phyloP scores from a whole-genome alignment of 768 basidiomycete genomes.

The Inosperma sp. region DNA sequence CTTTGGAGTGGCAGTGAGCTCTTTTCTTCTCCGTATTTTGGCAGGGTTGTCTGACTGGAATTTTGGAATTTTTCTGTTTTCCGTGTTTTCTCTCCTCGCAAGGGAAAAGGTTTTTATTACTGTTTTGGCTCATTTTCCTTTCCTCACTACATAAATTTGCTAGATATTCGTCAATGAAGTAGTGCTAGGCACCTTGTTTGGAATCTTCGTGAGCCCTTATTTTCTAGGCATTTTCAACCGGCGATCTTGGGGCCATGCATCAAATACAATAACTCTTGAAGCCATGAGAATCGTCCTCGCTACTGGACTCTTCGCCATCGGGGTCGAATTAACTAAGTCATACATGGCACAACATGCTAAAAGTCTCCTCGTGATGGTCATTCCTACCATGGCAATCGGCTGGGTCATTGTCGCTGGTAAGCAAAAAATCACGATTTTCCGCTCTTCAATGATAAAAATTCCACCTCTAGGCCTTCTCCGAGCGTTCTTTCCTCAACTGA shows the following conservation, averaged over 20 bases:
- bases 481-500: slow-evolving; percentile 65
- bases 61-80: slow-evolving; percentile 51
- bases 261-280: slow-evolving; percentile 68
- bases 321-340: slow-evolving; percentile 83
- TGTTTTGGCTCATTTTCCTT: background rate
- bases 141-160: background rate
- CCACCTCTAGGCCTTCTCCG: slow-evolving; percentile 52
- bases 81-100: slow-evolving; percentile 74
- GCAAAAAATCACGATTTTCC: background rate
- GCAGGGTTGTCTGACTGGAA: background rate
- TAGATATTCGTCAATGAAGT: slow-evolving; percentile 91
- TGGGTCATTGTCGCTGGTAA: slow-evolving; percentile 74
- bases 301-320: slow-evolving; percentile 90
- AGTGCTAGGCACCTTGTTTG: slow-evolving; percentile 77
- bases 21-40: background rate
- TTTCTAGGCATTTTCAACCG: slow-evolving; percentile 71
- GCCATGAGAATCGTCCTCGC: slow-evolving; percentile 86
- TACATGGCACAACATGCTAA: slow-evolving; percentile 81
- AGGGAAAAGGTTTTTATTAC: slow-evolving; percentile 62
- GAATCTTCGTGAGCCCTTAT: slow-evolving; percentile 66
- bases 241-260: slow-evolving; percentile 56
- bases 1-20: slow-evolving; percentile 39
- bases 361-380: slow-evolving; percentile 62
- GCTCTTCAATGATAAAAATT: background rate
- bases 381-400: slow-evolving; percentile 82